phyloP scores from a whole-genome alignment of 441 rosid genomes.

The Mallotus japonicus region DNA sequence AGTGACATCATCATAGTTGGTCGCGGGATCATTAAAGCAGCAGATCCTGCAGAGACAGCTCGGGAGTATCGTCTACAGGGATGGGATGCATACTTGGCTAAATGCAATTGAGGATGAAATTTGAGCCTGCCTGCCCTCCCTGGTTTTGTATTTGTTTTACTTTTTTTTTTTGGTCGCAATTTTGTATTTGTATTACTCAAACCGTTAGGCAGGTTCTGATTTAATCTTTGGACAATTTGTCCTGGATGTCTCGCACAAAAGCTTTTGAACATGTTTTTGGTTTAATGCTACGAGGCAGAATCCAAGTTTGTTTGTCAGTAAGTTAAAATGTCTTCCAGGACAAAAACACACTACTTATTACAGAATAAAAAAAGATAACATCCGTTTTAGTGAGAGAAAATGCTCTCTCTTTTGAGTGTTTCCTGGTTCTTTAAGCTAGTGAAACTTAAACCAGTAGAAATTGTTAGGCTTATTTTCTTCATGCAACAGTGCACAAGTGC shows the following conservation, averaged over 20 bases:
- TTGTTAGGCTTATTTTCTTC: too few relatives aligned
- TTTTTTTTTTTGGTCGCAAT: too few relatives aligned
- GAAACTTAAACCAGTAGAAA: too few relatives aligned
- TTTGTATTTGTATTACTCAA: too few relatives aligned
- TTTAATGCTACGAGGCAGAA: background rate
- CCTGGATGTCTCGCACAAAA: background rate
- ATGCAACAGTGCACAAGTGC: too few relatives aligned
- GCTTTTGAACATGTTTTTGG: background rate
- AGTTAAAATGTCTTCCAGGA: too few relatives aligned
- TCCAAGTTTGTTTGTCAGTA: background rate
- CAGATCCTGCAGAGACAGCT: conserved; percentile 70
- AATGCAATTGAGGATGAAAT: conserved; percentile 16
- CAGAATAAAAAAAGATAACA: too few relatives aligned
- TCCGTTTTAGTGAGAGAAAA: too few relatives aligned
- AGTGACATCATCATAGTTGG: conserved; percentile 96
- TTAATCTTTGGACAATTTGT: conserved; percentile 2
- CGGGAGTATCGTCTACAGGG: conserved; percentile 84
- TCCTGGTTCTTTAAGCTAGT: too few relatives aligned
- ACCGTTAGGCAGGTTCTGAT: too few relatives aligned
- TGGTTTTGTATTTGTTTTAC: background rate
- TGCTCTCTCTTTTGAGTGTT: too few relatives aligned
- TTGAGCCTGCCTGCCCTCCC: background rate
- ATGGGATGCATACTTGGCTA: conserved; percentile 83
- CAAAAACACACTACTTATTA: too few relatives aligned
- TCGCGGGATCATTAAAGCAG: conserved; percentile 90